phyloP scores from a whole-genome alignment of 305 asterid species.

The Fraxinus ornus region DNA sequence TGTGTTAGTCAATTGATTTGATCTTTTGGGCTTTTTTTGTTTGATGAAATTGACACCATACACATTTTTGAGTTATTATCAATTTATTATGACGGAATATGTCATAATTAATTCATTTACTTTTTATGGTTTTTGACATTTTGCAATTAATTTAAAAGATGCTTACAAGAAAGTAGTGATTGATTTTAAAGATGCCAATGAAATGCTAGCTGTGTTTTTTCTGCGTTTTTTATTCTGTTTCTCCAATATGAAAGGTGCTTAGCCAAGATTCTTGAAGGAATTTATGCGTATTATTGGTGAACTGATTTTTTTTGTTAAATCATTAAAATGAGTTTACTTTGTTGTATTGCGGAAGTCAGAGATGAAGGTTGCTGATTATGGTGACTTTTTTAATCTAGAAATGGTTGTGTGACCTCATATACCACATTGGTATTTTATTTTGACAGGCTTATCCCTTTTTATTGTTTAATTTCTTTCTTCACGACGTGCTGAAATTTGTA shows the following conservation, averaged over 20 bases:
- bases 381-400: constrained; percentile 7
- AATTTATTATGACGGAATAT: constrained; percentile 8
- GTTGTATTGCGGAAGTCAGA: constrained; percentile 37
- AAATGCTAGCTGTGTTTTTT: constrained; percentile 33
- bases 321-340: constrained; percentile 14
- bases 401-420: neutral
- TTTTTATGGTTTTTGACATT: constrained; percentile 28
- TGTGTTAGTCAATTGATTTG: constrained; percentile 7
- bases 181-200: constrained; percentile 33
- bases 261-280: constrained; percentile 21
- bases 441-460: constrained; percentile 5
- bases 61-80: constrained; percentile 7
- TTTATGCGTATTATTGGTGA: constrained; percentile 15
- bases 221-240: constrained; percentile 11
- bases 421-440: neutral
- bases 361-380: constrained; percentile 4
- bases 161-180: constrained; percentile 23
- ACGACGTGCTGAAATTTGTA: neutral
- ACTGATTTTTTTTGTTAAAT: constrained; percentile 19
- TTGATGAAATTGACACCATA: constrained; percentile 24
- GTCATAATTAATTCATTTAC: constrained; percentile 35
- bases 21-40: neutral
- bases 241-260: constrained; percentile 21
- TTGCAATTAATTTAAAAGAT: constrained; percentile 24
- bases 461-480: constrained; percentile 3